These are phyloP conservation scores for Huntiella bhutanensis DNA, from an alignment of 2,329 filamentous ascomycete genomes.

Conservation along the genomic window DNA sequence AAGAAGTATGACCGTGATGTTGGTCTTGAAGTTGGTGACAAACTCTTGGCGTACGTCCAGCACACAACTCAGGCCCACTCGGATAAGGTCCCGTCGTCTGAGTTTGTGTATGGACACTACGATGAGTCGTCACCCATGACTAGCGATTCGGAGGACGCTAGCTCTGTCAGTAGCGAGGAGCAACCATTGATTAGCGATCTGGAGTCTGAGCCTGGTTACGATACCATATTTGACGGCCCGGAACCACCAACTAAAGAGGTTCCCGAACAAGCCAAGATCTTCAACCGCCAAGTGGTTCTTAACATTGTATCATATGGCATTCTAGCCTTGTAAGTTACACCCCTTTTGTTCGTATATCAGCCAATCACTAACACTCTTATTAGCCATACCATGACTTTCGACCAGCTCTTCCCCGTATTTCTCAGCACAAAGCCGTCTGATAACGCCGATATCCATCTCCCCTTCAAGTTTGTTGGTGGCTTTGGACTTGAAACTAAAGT, in stretches of 20 bases:
- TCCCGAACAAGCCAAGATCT: slow-evolving; percentile 33
- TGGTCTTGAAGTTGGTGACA: slow-evolving; percentile 58
- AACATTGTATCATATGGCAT: slow-evolving; percentile 85
- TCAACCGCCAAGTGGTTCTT: slow-evolving; percentile 68
- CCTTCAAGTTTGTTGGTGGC: slow-evolving; percentile 77
- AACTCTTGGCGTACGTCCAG: slow-evolving; percentile 14
- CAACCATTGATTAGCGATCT: no score
- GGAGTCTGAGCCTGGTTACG: no score
- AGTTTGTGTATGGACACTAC: no score
- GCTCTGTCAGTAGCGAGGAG: no score
- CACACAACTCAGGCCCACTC: neutral
- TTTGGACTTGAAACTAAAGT: slow-evolving; percentile 67
- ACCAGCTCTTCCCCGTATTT: slow-evolving; percentile 83
- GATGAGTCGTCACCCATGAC: no score
- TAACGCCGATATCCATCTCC: slow-evolving; percentile 37
- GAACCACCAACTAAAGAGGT: slow-evolving; percentile 11
- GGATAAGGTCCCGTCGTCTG: no score
- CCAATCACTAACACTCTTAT: slow-evolving; percentile 12
- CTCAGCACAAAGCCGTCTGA: slow-evolving; percentile 47
- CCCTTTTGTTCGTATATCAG: neutral
- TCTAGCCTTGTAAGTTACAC: slow-evolving; percentile 68
- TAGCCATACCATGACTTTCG: slow-evolving; percentile 92
- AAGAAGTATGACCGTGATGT: slow-evolving; percentile 59
- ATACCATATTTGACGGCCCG: slow-evolving; percentile 13
- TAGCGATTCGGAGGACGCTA: slow-evolving; percentile 10